phyloP scores from a whole-genome alignment of 1,139 yeast genomes.

The Kurtzmaniella quercitrusa region DNA sequence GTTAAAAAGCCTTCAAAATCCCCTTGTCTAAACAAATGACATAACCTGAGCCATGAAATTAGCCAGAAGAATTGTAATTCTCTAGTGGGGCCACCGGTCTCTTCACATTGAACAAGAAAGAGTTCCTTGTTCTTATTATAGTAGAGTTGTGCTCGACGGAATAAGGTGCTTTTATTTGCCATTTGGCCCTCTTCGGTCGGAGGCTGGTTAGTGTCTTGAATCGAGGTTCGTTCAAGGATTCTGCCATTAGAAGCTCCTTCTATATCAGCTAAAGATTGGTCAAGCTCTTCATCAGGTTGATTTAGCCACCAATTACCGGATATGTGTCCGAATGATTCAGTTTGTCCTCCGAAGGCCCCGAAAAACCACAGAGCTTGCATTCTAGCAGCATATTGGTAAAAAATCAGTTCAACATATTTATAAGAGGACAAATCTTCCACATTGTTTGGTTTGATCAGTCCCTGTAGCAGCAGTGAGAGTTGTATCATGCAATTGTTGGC shows the following conservation, averaged over 20 bases:
- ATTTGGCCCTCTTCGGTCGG: background rate
- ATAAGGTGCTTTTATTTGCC: slow-evolving; percentile 15
- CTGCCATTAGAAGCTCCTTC: background rate
- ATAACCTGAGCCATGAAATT: slow-evolving; percentile 18
- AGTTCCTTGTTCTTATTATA: slow-evolving; percentile 20
- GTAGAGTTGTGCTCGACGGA: slow-evolving; percentile 18
- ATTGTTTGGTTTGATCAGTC: slow-evolving; percentile 15
- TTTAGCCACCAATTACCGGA: background rate
- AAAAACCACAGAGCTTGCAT: slow-evolving; percentile 8
- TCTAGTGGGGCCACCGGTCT: slow-evolving; percentile 4
- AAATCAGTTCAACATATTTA: slow-evolving; percentile 17
- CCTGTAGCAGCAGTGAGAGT: slow-evolving; percentile 8
- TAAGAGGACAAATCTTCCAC: slow-evolving; percentile 13
- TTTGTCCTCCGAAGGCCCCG: background rate
- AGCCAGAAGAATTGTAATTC: slow-evolving; percentile 22
- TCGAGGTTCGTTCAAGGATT: background rate
- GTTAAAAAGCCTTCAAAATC: slow-evolving; percentile 20
- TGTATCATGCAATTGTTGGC: slow-evolving; percentile 1
- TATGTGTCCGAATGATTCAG: background rate
- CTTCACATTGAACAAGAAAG: slow-evolving; percentile 7
- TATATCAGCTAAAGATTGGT: background rate
- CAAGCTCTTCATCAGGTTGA: background rate
- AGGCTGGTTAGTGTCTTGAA: background rate
- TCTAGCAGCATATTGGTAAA: slow-evolving; percentile 15
- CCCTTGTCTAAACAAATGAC: slow-evolving; percentile 22